Evolutionary conservation across 352 stramenopile genomes (phyloP).

Genomic region (Phytophthora ohioensis): DNA sequence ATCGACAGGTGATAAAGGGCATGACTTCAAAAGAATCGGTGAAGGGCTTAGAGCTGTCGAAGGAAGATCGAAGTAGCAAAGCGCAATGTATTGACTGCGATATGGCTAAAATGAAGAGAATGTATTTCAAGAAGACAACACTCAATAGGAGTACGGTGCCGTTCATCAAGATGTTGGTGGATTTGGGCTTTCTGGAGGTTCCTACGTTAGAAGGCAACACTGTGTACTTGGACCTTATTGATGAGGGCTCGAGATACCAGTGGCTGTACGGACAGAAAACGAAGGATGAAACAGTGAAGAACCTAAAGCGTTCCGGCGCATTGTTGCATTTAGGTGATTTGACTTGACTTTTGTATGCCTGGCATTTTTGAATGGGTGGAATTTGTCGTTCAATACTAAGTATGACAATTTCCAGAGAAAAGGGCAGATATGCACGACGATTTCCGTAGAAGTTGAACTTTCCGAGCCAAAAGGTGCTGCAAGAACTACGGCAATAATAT

Average conservation of each 20-base stretch:
- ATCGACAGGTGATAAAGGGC: conserved; percentile 11
- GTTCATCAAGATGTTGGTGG: conserved; percentile 12
- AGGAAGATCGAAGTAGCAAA: background rate
- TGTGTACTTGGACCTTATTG: conserved; percentile 19
- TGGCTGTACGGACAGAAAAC: conserved; percentile 15
- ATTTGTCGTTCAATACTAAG: no score
- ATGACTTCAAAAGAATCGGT: conserved; percentile 14
- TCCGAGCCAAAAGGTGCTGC: no score
- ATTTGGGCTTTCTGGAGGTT: conserved; percentile 7
- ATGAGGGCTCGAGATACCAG: conserved; percentile 18
- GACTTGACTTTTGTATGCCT: no score
- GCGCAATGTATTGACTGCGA: conserved; percentile 14
- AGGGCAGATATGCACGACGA: no score
- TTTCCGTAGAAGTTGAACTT: no score
- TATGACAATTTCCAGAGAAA: no score
- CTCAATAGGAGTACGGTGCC: background rate
- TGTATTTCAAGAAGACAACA: conserved; percentile 11
- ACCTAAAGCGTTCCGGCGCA: no score
- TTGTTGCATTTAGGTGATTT: no score
- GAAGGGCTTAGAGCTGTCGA: background rate
- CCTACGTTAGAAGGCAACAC: conserved; percentile 1
- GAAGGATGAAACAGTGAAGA: conserved; percentile 22
- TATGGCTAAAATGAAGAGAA: conserved; percentile 9
- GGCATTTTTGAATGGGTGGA: no score
- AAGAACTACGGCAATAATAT: no score